Evolutionary conservation across 225 moss, liverwort and hornwort species (phyloP).

Genomic region (Climacium dendroides): DNA sequence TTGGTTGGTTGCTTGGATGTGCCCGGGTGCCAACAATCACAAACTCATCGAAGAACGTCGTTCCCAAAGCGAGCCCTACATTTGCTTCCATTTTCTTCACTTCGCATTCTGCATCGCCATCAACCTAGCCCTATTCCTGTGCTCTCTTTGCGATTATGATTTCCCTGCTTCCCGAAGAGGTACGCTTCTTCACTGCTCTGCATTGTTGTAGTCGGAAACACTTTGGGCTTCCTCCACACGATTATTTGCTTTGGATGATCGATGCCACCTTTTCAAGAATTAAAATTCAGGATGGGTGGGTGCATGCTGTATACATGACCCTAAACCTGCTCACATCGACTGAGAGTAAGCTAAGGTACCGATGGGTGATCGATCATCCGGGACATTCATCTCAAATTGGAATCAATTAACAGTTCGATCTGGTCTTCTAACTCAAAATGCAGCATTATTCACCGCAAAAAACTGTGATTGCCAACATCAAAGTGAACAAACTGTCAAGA

Average conservation of each 20-base stretch:
- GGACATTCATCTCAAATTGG: neutral
- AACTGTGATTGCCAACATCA: neutral
- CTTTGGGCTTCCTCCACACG: neutral
- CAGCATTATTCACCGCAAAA: neutral
- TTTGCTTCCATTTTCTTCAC: too few species aligned
- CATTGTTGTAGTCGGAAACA: neutral
- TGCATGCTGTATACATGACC: too few species aligned
- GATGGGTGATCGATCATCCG: too few species aligned
- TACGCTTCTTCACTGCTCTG: neutral
- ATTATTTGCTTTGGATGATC: neutral
- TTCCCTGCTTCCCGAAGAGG: neutral
- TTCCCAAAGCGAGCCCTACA: too few species aligned
- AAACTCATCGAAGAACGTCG: too few species aligned
- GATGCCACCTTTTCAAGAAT: neutral
- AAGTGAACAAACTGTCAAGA: neutral
- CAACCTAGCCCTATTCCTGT: too few species aligned
- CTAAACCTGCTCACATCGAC: too few species aligned
- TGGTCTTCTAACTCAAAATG: neutral
- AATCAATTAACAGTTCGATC: too few species aligned
- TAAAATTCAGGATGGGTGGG: too few species aligned
- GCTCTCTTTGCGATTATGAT: neutral
- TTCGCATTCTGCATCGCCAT: too few species aligned
- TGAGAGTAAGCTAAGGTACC: neutral
- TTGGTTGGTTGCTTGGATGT: too few species aligned
- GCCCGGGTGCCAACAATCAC: too few species aligned